Conservation (phyloP, 306 rosid genomes). For the Prinsepia uniflora region DNA sequence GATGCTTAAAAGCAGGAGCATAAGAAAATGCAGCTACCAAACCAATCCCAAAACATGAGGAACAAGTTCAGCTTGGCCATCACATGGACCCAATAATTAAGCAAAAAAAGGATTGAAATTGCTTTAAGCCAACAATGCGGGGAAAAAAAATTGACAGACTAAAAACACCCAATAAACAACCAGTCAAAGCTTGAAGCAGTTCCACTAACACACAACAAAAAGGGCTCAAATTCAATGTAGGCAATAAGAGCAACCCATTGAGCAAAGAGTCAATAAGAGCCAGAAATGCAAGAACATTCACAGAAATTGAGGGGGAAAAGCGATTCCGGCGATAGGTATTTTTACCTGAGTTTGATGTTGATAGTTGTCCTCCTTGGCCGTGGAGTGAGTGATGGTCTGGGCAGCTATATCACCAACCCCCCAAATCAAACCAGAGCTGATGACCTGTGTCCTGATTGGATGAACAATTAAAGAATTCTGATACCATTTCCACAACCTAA, state of each 20-base stretch:
- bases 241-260: neutral
- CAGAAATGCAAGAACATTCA: neutral
- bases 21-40: neutral
- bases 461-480: constrained; percentile 53
- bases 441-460: constrained; percentile 76
- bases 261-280: neutral
- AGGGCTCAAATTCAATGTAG: neutral
- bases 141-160: neutral
- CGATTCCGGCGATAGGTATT: neutral
- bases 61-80: neutral
- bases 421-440: constrained; percentile 69
- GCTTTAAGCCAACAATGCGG: neutral
- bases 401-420: constrained; percentile 74
- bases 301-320: neutral
- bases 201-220: constrained; percentile 2
- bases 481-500: constrained; percentile 77
- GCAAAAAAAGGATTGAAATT: neutral
- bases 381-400: constrained; percentile 61
- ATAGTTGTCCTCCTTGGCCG: constrained; percentile 15
- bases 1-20: neutral
- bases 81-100: neutral
- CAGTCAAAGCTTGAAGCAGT: neutral
- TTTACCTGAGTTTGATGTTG: constrained; percentile 38
- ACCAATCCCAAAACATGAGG: neutral
- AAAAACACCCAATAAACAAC: neutral